phyloP scores from a whole-genome alignment of 352 stramenopile genomes.

The Phytophthora meadii region DNA sequence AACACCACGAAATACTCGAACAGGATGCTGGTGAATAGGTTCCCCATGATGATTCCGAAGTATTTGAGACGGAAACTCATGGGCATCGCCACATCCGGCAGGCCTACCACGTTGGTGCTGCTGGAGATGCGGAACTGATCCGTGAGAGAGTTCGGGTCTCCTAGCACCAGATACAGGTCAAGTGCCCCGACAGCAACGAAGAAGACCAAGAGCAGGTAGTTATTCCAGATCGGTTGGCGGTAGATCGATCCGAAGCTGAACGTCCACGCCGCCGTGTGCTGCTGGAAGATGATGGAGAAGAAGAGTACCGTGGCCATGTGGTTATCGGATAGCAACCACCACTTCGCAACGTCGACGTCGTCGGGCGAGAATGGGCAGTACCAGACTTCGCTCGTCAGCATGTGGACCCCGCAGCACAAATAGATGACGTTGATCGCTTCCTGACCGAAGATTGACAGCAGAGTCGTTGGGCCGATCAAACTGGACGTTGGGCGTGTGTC shows the following conservation, averaged over 20 bases:
- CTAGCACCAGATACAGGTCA: constrained; percentile 52
- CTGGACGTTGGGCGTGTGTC: constrained; percentile 48
- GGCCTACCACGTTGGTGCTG: constrained; percentile 55
- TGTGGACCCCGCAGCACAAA: constrained; percentile 36
- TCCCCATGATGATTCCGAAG: constrained; percentile 37
- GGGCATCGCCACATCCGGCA: constrained; percentile 55
- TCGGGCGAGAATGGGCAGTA: constrained; percentile 55
- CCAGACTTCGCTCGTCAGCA: constrained; percentile 41
- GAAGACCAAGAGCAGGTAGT: constrained; percentile 47
- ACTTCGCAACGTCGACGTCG: constrained; percentile 49
- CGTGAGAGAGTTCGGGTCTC: constrained; percentile 43
- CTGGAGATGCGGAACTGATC: constrained; percentile 61
- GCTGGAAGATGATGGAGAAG: constrained; percentile 43
- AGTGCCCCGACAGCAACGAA: constrained; percentile 32
- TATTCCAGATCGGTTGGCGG: constrained; percentile 51
- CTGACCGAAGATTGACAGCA: constrained; percentile 54
- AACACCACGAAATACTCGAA: constrained; percentile 52
- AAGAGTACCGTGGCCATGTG: constrained; percentile 42
- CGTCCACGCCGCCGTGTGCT: constrained; percentile 35
- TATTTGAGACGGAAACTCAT: constrained; percentile 47
- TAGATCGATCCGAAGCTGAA: constrained; percentile 58
- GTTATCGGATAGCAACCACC: constrained; percentile 57
- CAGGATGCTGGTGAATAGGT: constrained; percentile 35
- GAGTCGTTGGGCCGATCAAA: constrained; percentile 60
- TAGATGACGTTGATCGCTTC: constrained; percentile 63